phyloP scores from a whole-genome alignment of 352 stramenopile species.

The Plasmopara viticola region DNA sequence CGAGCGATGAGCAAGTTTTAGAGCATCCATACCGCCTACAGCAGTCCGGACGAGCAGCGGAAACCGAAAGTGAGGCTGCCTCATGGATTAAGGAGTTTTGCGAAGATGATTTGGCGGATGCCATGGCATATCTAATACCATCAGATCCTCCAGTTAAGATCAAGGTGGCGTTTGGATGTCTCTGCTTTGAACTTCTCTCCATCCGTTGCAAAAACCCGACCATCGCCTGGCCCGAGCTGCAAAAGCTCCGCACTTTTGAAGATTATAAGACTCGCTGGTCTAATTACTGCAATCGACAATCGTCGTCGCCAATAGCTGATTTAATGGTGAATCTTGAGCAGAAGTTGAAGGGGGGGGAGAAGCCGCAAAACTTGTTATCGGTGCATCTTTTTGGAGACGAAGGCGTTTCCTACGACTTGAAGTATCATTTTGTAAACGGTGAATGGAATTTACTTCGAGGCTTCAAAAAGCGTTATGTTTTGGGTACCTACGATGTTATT shows the following conservation, averaged over 20 bases:
- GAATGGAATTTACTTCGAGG: slow-evolving; percentile 23
- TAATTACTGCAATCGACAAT: slow-evolving; percentile 23
- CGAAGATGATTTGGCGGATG: slow-evolving; percentile 11
- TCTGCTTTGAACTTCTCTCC: slow-evolving; percentile 28
- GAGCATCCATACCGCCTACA: slow-evolving; percentile 22
- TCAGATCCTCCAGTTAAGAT: slow-evolving; percentile 10
- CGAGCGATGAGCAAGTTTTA: slow-evolving; percentile 13
- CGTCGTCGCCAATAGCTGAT: slow-evolving; percentile 11
- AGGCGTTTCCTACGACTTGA: slow-evolving; percentile 24
- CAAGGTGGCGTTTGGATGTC: slow-evolving; percentile 25
- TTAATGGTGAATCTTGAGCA: slow-evolving; percentile 28
- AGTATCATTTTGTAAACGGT: slow-evolving; percentile 32
- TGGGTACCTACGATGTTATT: slow-evolving; percentile 29
- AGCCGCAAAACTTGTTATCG: slow-evolving; percentile 10
- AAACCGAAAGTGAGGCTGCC: slow-evolving; percentile 8
- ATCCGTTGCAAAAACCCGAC: slow-evolving; percentile 14
- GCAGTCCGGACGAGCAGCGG: slow-evolving; percentile 15
- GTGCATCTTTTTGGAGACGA: slow-evolving; percentile 19
- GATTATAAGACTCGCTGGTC: slow-evolving; percentile 33
- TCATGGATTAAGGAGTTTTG: slow-evolving; percentile 29
- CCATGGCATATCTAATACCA: slow-evolving; percentile 22
- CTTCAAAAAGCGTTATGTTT: slow-evolving; percentile 11
- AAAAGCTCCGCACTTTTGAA: slow-evolving; percentile 17
- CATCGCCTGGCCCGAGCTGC: slow-evolving; percentile 27
- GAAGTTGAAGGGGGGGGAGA: slow-evolving; percentile 12